phyloP scores from a whole-genome alignment of 768 basidiomycete species.

The Lepiota venenata region DNA sequence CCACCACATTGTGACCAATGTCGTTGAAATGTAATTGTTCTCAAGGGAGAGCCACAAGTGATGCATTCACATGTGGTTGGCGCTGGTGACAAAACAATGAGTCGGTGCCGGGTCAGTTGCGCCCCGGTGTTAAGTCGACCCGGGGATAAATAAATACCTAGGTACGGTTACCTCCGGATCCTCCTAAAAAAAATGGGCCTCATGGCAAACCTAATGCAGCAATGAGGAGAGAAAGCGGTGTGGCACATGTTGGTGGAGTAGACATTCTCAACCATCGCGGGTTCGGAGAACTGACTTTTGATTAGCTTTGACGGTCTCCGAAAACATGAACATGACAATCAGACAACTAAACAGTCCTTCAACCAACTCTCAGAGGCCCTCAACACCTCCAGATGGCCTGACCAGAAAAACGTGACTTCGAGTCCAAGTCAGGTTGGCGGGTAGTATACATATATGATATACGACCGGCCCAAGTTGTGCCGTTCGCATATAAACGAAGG shows the following conservation, averaged over 20 bases:
- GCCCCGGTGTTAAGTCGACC: constrained; percentile 7
- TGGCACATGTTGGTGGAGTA: no score
- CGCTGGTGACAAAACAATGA: not conserved
- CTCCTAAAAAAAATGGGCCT: constrained; percentile 1
- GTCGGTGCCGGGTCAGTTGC: not conserved
- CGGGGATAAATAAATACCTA: not conserved
- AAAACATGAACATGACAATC: no score
- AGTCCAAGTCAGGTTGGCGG: no score
- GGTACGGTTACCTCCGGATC: not conserved
- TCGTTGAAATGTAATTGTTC: not conserved
- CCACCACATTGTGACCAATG: not conserved
- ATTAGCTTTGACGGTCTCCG: no score
- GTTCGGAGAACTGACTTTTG: no score
- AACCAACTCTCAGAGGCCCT: no score
- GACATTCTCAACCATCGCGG: no score
- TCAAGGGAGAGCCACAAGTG: not conserved
- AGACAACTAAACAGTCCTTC: no score
- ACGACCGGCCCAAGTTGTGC: not conserved
- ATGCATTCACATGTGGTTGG: not conserved
- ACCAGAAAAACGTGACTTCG: no score
- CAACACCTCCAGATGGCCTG: no score
- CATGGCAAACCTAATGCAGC: not conserved
- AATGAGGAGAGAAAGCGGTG: not conserved
- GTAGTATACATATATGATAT: not conserved
- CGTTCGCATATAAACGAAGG: no score